A percentile compares a stretch with the other conserved stretches of the same genome.
Conservation (phyloP, 495 filamentous ascomycete genomes). For the Penicillium ochrochloron region DNA sequence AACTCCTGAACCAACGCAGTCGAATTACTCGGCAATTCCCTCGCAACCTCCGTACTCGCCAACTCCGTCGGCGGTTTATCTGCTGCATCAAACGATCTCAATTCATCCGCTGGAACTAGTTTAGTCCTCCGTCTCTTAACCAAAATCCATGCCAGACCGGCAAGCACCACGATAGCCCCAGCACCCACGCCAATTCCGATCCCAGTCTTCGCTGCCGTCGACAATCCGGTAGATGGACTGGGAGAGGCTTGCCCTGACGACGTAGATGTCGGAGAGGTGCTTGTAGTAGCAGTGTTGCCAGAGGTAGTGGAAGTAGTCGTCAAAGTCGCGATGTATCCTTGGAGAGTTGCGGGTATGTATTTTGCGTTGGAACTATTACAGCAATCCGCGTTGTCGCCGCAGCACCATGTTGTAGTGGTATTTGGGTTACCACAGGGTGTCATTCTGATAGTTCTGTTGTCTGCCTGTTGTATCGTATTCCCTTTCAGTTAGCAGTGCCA, state of each 20-base stretch:
- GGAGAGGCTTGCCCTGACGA: neutral
- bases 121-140: neutral
- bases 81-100: neutral
- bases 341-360: neutral
- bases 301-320: neutral
- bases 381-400: constrained; percentile 4
- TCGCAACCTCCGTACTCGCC: neutral
- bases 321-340: neutral
- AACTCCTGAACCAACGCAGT: neutral
- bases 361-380: neutral
- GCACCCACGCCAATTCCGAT: neutral
- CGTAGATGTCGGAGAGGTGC: neutral
- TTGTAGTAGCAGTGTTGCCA: neutral
- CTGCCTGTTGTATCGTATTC: neutral
- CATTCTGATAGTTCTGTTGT: neutral
- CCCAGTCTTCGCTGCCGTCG: neutral
- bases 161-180: neutral
- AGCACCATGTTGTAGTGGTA: constrained; percentile 1
- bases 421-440: constrained; percentile 1
- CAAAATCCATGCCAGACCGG: neutral
- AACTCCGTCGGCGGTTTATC: neutral
- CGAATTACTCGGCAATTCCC: neutral
- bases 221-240: neutral
- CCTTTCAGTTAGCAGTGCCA: too few relatives aligned
- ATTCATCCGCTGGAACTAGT: neutral